A percentile compares a stretch with the other conserved stretches of the same genome.
Conservation (phyloP, 257 asterid genomes). For the Verbascum thapsus region DNA sequence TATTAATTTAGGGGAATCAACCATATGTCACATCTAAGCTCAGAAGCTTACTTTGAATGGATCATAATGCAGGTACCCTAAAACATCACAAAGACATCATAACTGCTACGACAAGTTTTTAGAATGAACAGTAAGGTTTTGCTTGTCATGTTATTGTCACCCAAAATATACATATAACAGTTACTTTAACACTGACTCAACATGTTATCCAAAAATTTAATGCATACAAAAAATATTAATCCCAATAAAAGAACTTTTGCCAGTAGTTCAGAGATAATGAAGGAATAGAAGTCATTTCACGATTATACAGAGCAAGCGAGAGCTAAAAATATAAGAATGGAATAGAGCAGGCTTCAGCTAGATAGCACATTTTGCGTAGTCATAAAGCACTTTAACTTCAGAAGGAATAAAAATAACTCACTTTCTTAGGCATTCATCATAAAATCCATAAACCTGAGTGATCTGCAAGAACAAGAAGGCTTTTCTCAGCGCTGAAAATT, state of each 20-base stretch:
- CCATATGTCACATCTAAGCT: not conserved
- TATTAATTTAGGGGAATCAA: not conserved
- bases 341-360: not conserved
- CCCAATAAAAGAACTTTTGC: too few relatives aligned
- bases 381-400: not conserved
- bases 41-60: not conserved
- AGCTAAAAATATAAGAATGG: not conserved
- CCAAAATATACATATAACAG: too few relatives aligned
- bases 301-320: not conserved
- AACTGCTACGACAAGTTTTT: not conserved
- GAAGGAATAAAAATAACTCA: constrained; percentile 25
- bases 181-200: too few relatives aligned
- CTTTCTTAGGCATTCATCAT: constrained; percentile 48
- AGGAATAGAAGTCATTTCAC: too few relatives aligned
- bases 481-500: constrained; percentile 8
- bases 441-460: constrained; percentile 49
- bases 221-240: too few relatives aligned
- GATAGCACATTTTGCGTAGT: not conserved
- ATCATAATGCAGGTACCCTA: not conserved
- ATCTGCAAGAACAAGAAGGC: constrained; percentile 34
- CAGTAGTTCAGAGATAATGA: too few relatives aligned
- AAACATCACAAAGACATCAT: not conserved
- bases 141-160: too few relatives aligned
- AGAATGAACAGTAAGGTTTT: not conserved
- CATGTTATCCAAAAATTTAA: too few relatives aligned